phyloP scores from a whole-genome alignment of 352 stramenopile genomes.

The Globisporangium megalacanthum region DNA sequence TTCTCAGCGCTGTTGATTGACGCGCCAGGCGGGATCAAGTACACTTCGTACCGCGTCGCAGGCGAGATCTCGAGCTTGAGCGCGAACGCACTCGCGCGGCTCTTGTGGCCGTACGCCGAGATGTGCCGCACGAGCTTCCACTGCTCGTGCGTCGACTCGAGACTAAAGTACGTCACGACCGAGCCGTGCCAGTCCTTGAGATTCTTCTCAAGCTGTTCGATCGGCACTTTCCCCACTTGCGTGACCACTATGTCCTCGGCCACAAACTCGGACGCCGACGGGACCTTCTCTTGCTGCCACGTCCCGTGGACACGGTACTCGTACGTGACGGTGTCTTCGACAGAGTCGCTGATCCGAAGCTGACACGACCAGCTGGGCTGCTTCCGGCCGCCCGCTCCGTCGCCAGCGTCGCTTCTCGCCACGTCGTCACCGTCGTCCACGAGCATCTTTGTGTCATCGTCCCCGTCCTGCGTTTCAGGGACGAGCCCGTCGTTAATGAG shows the following conservation, averaged over 20 bases:
- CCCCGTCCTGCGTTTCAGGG: slow-evolving; percentile 28
- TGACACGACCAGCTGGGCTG: slow-evolving; percentile 38
- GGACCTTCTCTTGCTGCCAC: slow-evolving; percentile 26
- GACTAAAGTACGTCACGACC: slow-evolving; percentile 42
- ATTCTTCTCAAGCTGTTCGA: slow-evolving; percentile 38
- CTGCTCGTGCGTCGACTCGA: slow-evolving; percentile 64
- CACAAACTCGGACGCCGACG: slow-evolving; percentile 18
- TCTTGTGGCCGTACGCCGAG: slow-evolving; percentile 68
- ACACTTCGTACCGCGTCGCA: slow-evolving; percentile 41
- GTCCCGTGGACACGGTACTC: slow-evolving; percentile 53
- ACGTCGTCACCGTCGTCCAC: slow-evolving; percentile 15
- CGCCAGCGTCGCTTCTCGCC: background rate
- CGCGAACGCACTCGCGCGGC: slow-evolving; percentile 31
- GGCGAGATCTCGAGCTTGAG: slow-evolving; percentile 38
- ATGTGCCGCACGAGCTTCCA: slow-evolving; percentile 69
- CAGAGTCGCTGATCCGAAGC: slow-evolving; percentile 48
- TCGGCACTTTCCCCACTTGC: slow-evolving; percentile 35
- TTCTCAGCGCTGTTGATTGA: slow-evolving; percentile 78
- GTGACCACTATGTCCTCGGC: slow-evolving; percentile 23
- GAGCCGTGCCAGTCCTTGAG: slow-evolving; percentile 38
- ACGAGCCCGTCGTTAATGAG: slow-evolving; percentile 66
- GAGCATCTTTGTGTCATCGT: slow-evolving; percentile 31
- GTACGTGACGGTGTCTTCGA: slow-evolving; percentile 25
- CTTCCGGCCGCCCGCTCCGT: too few species aligned
- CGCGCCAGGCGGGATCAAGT: slow-evolving; percentile 59